Evolutionary conservation across 2,329 filamentous ascomycete genomes (phyloP).

Genomic region (Xylaria sp.): DNA sequence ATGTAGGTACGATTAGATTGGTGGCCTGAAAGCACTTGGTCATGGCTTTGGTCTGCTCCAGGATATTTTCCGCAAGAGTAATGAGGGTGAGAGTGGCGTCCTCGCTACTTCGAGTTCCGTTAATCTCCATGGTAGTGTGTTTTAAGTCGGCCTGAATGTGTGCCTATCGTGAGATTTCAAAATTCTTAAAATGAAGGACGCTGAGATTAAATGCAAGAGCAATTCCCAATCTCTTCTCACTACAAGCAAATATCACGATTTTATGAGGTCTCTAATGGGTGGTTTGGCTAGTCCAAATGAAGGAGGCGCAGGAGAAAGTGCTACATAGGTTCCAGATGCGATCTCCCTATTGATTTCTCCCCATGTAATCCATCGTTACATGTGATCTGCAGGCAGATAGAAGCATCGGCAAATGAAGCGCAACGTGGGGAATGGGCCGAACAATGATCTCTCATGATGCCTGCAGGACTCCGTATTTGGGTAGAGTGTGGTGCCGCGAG

Average conservation of each 20-base stretch:
- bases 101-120: not conserved
- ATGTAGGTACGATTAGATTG: not conserved
- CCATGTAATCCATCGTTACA: not conserved
- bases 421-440: too few species aligned
- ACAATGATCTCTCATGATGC: too few species aligned
- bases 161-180: not conserved
- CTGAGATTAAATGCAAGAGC: too few species aligned
- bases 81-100: not conserved
- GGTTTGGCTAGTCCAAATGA: not conserved
- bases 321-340: not conserved
- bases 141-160: not conserved
- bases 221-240: not conserved
- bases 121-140: not conserved
- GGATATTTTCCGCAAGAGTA: constrained; percentile 4
- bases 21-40: constrained; percentile 3
- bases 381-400: not conserved
- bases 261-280: not conserved
- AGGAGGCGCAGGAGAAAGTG: not conserved
- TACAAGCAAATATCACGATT: not conserved
- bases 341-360: not conserved
- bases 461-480: too few species aligned
- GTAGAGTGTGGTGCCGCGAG: too few species aligned
- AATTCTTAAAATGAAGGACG: not conserved
- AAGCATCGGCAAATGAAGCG: too few species aligned
- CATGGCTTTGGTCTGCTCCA: constrained; percentile 2